A percentile compares a stretch with the other conserved stretches of the same genome.
Conservation (phyloP, 768 basidiomycete species). For the Boletellus ananiceps region DNA sequence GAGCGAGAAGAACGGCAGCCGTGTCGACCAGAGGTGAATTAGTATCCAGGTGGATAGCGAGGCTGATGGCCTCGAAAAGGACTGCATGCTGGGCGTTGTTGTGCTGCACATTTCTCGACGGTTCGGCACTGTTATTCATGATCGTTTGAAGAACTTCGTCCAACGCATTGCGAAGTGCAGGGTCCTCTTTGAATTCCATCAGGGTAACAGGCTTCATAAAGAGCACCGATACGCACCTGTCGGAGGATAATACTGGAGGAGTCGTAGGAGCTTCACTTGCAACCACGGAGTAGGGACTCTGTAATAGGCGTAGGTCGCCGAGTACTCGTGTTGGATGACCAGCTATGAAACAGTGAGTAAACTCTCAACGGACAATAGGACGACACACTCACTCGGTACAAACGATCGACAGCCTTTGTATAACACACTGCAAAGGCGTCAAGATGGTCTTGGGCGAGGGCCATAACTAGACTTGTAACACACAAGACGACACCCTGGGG, state of each 20-base stretch:
- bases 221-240: constrained; percentile 55
- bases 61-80: constrained; percentile 95
- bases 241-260: constrained; percentile 94
- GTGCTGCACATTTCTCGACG: constrained; percentile 92
- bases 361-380: neutral
- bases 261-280: constrained; percentile 89
- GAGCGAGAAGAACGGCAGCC: constrained; percentile 86
- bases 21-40: constrained; percentile 83
- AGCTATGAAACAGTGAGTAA: constrained; percentile 45
- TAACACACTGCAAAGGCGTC: constrained; percentile 91
- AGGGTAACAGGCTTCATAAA: constrained; percentile 2
- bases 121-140: constrained; percentile 88
- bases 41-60: constrained; percentile 93
- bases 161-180: constrained; percentile 68
- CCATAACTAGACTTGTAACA: constrained; percentile 89
- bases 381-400: constrained; percentile 59
- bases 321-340: constrained; percentile 86
- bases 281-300: constrained; percentile 97
- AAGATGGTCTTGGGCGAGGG: constrained; percentile 89
- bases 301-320: constrained; percentile 91
- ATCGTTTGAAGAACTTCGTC: constrained; percentile 83
- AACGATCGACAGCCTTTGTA: constrained; percentile 87
- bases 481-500: constrained; percentile 88
- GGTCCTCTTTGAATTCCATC: constrained; percentile 60
- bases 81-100: constrained; percentile 98